phyloP scores from a whole-genome alignment of 2,329 filamentous ascomycete genomes.

The Colletotrichum sansevieriae region DNA sequence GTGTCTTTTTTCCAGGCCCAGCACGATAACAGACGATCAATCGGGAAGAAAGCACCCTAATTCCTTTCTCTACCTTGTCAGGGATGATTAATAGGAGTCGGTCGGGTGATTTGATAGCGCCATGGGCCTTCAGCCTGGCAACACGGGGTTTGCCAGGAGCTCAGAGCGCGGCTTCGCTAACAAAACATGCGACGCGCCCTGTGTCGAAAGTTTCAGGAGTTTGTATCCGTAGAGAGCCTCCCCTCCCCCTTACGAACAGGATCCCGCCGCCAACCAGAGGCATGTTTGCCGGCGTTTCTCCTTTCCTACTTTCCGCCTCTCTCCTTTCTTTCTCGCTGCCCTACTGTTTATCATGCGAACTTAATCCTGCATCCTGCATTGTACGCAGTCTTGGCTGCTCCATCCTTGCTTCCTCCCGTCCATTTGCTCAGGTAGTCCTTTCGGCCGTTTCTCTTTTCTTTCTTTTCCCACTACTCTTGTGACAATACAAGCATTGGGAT shows the following conservation, averaged over 20 bases:
- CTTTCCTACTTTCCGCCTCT: slow-evolving; percentile 1
- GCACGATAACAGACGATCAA: slow-evolving; percentile 11
- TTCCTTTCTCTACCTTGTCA: neutral
- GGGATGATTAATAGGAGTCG: neutral
- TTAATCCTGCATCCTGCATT: slow-evolving; percentile 28
- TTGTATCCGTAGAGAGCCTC: slow-evolving; percentile 14
- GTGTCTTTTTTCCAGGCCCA: neutral
- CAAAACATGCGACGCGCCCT: slow-evolving; percentile 47
- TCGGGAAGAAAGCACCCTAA: slow-evolving; percentile 6
- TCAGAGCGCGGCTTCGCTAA: slow-evolving; percentile 34
- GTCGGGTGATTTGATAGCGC: slow-evolving; percentile 1
- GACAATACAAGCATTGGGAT: neutral
- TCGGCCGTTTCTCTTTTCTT: slow-evolving; percentile 5
- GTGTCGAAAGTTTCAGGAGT: slow-evolving; percentile 46
- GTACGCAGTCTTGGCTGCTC: slow-evolving; percentile 12
- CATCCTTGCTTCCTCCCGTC: slow-evolving; percentile 28
- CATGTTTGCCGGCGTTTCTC: slow-evolving; percentile 10
- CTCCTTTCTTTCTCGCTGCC: neutral
- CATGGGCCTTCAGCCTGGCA: slow-evolving; percentile 32
- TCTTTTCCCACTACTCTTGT: neutral
- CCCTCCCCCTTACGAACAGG: slow-evolving; percentile 2
- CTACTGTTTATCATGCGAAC: neutral
- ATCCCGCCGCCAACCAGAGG: slow-evolving; percentile 24
- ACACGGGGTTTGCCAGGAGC: slow-evolving; percentile 21
- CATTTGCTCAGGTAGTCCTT: slow-evolving; percentile 8